A percentile compares a stretch with the other conserved stretches of the same genome.
These are phyloP conservation scores for Populus euphratica DNA, from an alignment of 345 rosid genomes.

Conservation along the genomic window DNA sequence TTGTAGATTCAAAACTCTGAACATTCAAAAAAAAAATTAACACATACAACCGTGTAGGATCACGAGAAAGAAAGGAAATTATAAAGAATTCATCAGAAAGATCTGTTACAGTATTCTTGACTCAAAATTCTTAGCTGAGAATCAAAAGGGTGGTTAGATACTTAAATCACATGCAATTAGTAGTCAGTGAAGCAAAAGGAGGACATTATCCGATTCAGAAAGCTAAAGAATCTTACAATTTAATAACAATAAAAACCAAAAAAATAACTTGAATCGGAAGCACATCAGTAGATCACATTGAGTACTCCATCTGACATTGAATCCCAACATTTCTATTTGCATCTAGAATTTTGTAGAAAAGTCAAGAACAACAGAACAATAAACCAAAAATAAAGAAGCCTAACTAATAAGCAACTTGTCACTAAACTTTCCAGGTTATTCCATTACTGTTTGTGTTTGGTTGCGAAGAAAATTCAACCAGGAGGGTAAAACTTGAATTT, in stretches of 20 bases:
- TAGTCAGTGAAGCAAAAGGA: conserved; percentile 23
- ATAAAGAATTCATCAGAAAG: conserved; percentile 25
- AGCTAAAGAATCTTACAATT: conserved; percentile 31
- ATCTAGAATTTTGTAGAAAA: conserved; percentile 20
- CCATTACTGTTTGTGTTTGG: conserved; percentile 17
- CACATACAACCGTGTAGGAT: neutral
- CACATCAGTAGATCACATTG: conserved; percentile 29
- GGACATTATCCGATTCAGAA: conserved; percentile 42
- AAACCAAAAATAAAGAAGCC: neutral
- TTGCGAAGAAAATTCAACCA: conserved; percentile 20
- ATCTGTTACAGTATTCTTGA: conserved; percentile 2
- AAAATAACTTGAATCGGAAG: conserved; percentile 27
- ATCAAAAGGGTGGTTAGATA: conserved; percentile 15
- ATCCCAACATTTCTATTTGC: conserved; percentile 33
- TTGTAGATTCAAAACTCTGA: conserved; percentile 25
- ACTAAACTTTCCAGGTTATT: conserved; percentile 12
- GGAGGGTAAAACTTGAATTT: neutral
- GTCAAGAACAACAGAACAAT: conserved; percentile 15
- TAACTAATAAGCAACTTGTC: conserved; percentile 1
- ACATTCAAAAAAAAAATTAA: neutral
- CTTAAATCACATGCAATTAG: conserved; percentile 20
- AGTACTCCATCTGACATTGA: conserved; percentile 48
- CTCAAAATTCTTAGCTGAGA: conserved; percentile 32
- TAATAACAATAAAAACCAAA: conserved; percentile 28
- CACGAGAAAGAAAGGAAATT: conserved; percentile 13